Base-by-base conservation (phyloP, 139 green algal genomes). In the Chara braunii region DNA sequence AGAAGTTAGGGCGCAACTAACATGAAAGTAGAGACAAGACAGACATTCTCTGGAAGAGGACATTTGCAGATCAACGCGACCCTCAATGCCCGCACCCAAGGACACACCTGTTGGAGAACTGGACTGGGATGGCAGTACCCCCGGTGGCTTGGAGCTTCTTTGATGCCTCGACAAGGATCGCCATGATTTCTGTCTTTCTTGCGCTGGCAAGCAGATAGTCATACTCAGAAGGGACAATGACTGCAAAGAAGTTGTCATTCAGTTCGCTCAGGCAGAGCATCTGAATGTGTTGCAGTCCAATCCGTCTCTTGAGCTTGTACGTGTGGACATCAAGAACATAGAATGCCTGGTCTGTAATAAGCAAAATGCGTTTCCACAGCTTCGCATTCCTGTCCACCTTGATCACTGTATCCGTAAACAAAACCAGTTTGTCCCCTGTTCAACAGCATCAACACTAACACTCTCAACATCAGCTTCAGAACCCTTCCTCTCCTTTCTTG, bases 181-280 rank as follows among this genome's bases (percentile, higher is more conserved):
- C 37, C 45, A 70, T 36, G 37, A 70, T 70, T 51, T 70, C 61
- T 5, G 45, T 70, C 61, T 70, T 70, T 24, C 45, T 34, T n/a
- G 45, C 61, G 61, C 61, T 70, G 3, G 31, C 61, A 26, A 70
- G 45, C 24, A 70, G 61, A 37, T 33, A 50, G 45, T 70, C 61
- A n/a, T 51, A 51, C 61, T 70, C 61, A 9, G 57, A 22, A 14
- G 61, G 61, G 9, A 70, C 36, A 11, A 62, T 60, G 43, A 70
- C 22, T 14, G 45, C 48, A 12, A 70, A 40, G 30, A 70, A 70
- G 61, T 70, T 51, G 51, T 70, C 61, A 12, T 14, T 50, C 30
- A 63, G 45, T 28, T 70, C 61, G 48, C n/a, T 43, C 32, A 62
- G 28, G 30, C 53, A 31, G 18, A 70, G 48, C 14, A 36, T 43